A percentile compares a stretch with the other conserved stretches of the same genome.
These are phyloP conservation scores for Teunomyces stri DNA, from an alignment of 805 yeast species.

Conservation along the genomic window DNA sequence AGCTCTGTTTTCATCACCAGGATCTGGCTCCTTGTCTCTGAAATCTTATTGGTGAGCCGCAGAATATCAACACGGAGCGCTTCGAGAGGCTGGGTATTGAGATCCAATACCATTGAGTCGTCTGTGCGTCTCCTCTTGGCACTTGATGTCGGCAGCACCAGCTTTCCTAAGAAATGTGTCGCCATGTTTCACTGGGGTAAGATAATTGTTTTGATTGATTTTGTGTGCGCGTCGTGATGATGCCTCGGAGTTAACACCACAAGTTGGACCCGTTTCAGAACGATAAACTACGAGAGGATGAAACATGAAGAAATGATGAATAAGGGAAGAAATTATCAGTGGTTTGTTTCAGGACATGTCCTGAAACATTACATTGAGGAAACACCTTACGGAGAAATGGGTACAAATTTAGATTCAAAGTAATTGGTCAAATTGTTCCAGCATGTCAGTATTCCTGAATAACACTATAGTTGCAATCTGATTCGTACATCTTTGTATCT, in stretches of 20 bases:
- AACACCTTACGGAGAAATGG: too few relatives aligned
- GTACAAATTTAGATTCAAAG: too few relatives aligned
- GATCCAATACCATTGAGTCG: neutral
- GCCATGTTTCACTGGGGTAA: conserved; percentile 1
- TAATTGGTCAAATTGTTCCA: too few relatives aligned
- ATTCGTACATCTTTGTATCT: too few relatives aligned
- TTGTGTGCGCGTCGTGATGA: conserved; percentile 2
- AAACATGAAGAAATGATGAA: too few relatives aligned
- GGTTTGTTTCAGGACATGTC: too few relatives aligned
- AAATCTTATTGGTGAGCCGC: neutral
- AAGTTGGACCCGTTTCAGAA: too few relatives aligned
- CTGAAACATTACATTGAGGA: too few relatives aligned
- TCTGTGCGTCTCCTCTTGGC: neutral
- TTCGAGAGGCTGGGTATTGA: neutral
- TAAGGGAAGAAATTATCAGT: too few relatives aligned
- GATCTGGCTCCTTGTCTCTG: conserved; percentile 1
- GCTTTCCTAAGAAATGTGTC: neutral
- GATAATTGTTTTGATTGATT: conserved; percentile 1
- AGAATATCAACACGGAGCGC: neutral
- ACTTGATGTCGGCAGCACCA: neutral
- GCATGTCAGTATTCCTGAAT: too few relatives aligned
- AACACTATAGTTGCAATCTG: too few relatives aligned
- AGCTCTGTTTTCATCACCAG: neutral
- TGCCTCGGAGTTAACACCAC: too few relatives aligned
- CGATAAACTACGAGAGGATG: neutral